phyloP scores from a whole-genome alignment of 495 filamentous ascomycete species.

The Hypoxylon perforatum region DNA sequence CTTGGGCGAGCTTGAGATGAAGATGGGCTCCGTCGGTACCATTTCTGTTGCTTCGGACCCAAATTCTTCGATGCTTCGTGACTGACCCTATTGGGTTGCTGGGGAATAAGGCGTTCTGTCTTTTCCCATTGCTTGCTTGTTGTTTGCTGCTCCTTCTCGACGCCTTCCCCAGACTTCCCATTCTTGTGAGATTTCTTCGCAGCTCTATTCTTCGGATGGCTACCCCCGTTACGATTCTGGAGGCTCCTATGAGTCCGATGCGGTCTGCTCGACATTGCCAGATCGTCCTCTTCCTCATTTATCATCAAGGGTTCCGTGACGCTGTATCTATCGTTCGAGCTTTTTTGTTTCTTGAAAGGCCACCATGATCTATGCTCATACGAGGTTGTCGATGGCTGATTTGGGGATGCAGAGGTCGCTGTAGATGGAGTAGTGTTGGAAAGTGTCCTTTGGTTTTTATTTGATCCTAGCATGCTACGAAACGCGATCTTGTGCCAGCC shows the following conservation, averaged over 20 bases:
- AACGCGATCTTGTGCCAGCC: conserved; percentile 11
- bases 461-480: conserved; percentile 13
- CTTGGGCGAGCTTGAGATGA: conserved; percentile 15
- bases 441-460: not conserved
- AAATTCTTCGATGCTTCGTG: not conserved
- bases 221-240: not conserved
- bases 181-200: not conserved
- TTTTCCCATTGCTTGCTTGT: conserved; percentile 1
- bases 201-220: not conserved
- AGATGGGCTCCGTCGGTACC: conserved; percentile 17
- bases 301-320: not conserved
- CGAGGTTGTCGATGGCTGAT: not conserved
- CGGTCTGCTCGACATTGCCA: not conserved
- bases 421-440: conserved; percentile 9
- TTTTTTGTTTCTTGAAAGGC: conserved; percentile 11
- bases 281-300: not conserved
- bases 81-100: not conserved
- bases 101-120: not conserved
- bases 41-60: conserved; percentile 6
- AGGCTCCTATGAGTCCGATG: not conserved
- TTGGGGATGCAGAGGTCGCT: not conserved
- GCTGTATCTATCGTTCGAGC: not conserved
- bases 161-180: not conserved
- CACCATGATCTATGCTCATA: conserved; percentile 16
- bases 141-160: not conserved